Evolutionary conservation across 2,329 filamentous ascomycete genomes (phyloP).

Genomic region (Chaetomium sp.): DNA sequence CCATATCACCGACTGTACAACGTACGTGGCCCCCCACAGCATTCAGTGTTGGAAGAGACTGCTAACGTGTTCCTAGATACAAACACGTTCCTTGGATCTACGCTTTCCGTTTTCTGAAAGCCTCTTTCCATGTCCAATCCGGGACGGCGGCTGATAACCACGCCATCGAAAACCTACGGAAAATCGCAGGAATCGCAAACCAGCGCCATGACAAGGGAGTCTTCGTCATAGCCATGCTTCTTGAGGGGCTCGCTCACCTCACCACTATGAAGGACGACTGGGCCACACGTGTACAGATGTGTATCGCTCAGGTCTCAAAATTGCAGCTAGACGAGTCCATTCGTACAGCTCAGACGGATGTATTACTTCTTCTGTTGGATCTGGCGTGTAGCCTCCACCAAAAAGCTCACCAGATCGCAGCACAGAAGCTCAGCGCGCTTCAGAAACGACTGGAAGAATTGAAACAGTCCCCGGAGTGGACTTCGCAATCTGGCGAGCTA

Average conservation of each 20-base stretch:
- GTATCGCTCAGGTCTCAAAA: conserved; percentile 66
- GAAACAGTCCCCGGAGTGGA: conserved; percentile 39
- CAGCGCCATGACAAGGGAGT: conserved; percentile 57
- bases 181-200: conserved; percentile 53
- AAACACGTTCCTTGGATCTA: conserved; percentile 69
- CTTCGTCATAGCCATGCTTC: conserved; percentile 56
- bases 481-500: conserved; percentile 42
- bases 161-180: conserved; percentile 62
- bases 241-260: conserved; percentile 65
- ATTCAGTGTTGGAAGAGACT: not conserved
- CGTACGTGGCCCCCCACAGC: conserved; percentile 36
- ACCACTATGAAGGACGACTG: conserved; percentile 58
- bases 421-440: conserved; percentile 55
- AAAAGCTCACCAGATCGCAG: conserved; percentile 50
- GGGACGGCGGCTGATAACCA: conserved; percentile 54
- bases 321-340: conserved; percentile 61
- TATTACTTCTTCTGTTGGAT: conserved; percentile 61
- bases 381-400: conserved; percentile 62
- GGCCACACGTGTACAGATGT: conserved; percentile 63
- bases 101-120: conserved; percentile 67
- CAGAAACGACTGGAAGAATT: conserved; percentile 56
- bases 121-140: conserved; percentile 59
- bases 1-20: conserved; percentile 61
- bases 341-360: conserved; percentile 59
- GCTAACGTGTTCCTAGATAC: conserved; percentile 37